Evolutionary conservation across 441 rosid species (phyloP).

Genomic region (Melastoma candidum): DNA sequence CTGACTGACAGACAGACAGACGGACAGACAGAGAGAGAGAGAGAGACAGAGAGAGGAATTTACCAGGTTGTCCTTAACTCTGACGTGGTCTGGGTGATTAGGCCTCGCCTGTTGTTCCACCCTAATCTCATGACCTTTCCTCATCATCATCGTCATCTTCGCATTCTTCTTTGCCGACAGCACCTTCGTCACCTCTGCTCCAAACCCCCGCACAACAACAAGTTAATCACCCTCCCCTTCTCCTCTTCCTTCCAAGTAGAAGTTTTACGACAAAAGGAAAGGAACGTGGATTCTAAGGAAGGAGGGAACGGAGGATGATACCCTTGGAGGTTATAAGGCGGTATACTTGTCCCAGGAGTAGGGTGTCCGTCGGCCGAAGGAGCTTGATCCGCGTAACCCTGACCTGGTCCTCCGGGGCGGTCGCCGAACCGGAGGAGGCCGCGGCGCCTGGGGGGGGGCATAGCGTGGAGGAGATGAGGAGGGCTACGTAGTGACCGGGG

Average conservation of each 20-base stretch:
- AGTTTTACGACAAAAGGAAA: not conserved
- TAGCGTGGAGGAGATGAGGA: slow-evolving; percentile 72
- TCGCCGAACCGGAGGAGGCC: not conserved
- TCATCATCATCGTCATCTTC: slow-evolving; percentile 27
- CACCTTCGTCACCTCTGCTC: slow-evolving; percentile 72
- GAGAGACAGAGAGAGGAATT: not conserved
- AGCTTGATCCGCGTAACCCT: slow-evolving; percentile 82
- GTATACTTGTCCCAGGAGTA: slow-evolving; percentile 71
- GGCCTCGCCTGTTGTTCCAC: slow-evolving; percentile 17
- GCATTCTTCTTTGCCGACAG: slow-evolving; percentile 59
- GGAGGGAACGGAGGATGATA: slow-evolving; percentile 3
- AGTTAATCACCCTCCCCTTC: slow-evolving; percentile 1
- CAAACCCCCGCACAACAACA: no score
- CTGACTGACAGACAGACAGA: no score
- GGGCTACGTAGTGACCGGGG: slow-evolving; percentile 88
- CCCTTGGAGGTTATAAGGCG: slow-evolving; percentile 80
- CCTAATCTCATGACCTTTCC: slow-evolving; percentile 16
- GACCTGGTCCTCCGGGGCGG: slow-evolving; percentile 22
- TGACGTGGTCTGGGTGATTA: no score
- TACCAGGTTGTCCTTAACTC: slow-evolving; percentile 36
- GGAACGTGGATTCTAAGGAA: not conserved
- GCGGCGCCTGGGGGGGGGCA: slow-evolving; percentile 24
- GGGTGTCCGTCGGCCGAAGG: slow-evolving; percentile 74
- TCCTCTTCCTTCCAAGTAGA: not conserved
- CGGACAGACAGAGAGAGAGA: no score